Evolutionary conservation across 805 yeast species (phyloP).

Genomic region (Saturnispora ahearnii): DNA sequence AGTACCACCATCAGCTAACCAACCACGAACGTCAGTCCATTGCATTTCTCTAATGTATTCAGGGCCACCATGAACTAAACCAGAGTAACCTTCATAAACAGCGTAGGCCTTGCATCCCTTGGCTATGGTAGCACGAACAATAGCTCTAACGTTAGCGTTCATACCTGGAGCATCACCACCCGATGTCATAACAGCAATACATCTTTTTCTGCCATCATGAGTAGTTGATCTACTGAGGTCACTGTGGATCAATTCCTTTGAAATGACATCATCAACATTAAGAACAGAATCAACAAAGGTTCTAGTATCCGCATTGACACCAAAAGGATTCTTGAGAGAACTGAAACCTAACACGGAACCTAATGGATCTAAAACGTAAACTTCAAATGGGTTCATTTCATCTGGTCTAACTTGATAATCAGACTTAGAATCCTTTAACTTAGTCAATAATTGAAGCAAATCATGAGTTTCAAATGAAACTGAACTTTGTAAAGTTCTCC

Average conservation of each 20-base stretch:
- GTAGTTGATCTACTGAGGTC: conserved; percentile 1
- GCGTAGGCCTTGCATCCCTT: conserved; percentile 60
- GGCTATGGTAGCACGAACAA: conserved; percentile 58
- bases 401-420: conserved; percentile 59
- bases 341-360: conserved; percentile 80
- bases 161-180: conserved; percentile 82
- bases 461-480: conserved; percentile 39
- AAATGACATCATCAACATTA: conserved; percentile 6
- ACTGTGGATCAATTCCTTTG: neutral
- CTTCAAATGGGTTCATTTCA: conserved; percentile 63
- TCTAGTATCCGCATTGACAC: conserved; percentile 17
- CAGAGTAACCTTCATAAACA: conserved; percentile 67
- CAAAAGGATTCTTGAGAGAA: conserved; percentile 45
- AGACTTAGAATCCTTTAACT: conserved; percentile 25
- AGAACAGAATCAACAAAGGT: conserved; percentile 5
- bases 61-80: conserved; percentile 56
- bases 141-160: conserved; percentile 70
- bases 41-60: conserved; percentile 49
- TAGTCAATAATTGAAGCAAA: conserved; percentile 30
- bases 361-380: conserved; percentile 73
- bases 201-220: conserved; percentile 21
- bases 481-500: conserved; percentile 40
- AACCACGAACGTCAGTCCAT: conserved; percentile 70
- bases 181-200: conserved; percentile 71
- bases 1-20: conserved; percentile 66